Base-by-base conservation (phyloP, 2,329 filamentous ascomycete species). In the Aspergillus sp. region DNA sequence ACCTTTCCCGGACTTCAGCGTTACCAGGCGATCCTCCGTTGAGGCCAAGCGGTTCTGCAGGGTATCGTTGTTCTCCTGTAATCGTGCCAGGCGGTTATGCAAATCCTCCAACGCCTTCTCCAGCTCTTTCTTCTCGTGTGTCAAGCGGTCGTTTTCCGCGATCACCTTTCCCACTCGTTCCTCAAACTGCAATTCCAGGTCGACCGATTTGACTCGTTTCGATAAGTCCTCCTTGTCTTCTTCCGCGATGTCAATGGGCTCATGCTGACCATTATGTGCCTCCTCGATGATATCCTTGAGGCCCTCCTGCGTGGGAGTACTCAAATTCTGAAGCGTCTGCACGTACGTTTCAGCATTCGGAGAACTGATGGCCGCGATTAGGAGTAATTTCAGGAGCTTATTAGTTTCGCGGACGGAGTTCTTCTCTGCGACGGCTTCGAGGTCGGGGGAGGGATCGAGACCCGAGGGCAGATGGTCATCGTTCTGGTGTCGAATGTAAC, bases 331-430 rank as follows among this genome's bases (percentile, higher is more conserved):
- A 52, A 76, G 69, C 39, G 68, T 73, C 41, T 67, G 65, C 49
- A 85, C 74, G 59, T 82, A 83, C 30, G 73, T 72, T 48, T 75
- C 75, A 13, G 69, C 65, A 46, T 80, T 76, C 22, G 79, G 76
- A 10, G 81, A 82, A 60, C 78, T 75, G 53, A 83, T 77, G 22
- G 80, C 80, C n/a, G 76, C 76, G 49, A 83, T 77, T 19, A 86
- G 72, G 61, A 85, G 76, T 47, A 85, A 73, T 49, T 81, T 80
- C 38, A 86, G 70, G 44, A 86, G 71, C 72, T 84, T 71, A 48
- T 72, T 67, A 41, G 67, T 68, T 54, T 74, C 71, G 49, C 68
- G 67, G 27, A 65, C 55, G 22, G 71, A 69, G 17, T 63, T 64
- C 45, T 69, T 67, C 51, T 74, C 71, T 12, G 72, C 72, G 48